These are phyloP conservation scores for Obba rivulosa DNA, from an alignment of 768 basidiomycete genomes.

Conservation along the genomic window DNA sequence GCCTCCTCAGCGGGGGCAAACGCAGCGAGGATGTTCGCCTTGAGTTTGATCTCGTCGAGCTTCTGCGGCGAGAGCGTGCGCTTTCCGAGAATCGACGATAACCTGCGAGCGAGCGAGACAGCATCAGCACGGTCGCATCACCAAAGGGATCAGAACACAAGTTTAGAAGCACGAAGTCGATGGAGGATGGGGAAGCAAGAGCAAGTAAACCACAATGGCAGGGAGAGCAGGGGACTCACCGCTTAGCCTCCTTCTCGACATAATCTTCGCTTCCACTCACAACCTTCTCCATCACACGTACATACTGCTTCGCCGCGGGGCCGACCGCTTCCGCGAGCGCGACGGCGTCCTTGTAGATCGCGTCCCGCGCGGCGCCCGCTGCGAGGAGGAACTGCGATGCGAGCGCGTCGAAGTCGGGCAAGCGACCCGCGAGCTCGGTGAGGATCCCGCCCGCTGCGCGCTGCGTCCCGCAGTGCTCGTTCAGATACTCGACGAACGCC, in stretches of 20 bases:
- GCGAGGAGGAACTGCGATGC: conserved; percentile 73
- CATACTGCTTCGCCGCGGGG: conserved; percentile 65
- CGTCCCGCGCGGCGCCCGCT: conserved; percentile 45
- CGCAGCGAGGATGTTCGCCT: conserved; percentile 76
- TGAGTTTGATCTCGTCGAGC: conserved; percentile 90
- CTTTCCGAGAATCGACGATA: conserved; percentile 58
- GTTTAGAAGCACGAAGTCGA: conserved; percentile 3
- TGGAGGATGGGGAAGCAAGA: conserved; percentile 11
- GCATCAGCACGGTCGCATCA: conserved; percentile 1
- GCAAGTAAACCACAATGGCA: too few relatives aligned
- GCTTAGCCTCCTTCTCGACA: conserved; percentile 77
- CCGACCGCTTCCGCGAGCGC: conserved; percentile 46
- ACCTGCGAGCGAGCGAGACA: conserved; percentile 10
- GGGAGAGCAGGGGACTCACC: too few relatives aligned
- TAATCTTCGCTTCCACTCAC: conserved; percentile 66
- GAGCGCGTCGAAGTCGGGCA: conserved; percentile 69
- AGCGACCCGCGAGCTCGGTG: conserved; percentile 71
- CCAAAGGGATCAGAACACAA: too few relatives aligned
- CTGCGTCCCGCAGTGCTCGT: conserved; percentile 81
- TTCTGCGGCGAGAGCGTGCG: conserved; percentile 72
- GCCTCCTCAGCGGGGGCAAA: conserved; percentile 38
- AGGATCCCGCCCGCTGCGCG: conserved; percentile 81
- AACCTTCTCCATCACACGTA: conserved; percentile 88
- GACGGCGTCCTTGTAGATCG: conserved; percentile 64
- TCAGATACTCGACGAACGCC: conserved; percentile 75